Conservation (phyloP, 1,284 basidiomycete species). For the Pholiota adiposa region DNA sequence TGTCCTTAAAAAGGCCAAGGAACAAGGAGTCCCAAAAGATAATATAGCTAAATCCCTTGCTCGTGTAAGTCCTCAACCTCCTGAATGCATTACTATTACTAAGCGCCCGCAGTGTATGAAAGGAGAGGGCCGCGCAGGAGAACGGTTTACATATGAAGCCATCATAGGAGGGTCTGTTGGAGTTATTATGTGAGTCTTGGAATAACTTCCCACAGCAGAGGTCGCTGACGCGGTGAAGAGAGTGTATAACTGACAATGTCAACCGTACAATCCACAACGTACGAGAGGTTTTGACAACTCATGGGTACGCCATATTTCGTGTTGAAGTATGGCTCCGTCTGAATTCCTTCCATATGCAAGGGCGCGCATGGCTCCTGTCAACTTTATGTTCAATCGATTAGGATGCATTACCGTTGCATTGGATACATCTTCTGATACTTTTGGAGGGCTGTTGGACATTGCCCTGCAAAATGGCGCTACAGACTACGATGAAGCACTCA, state of each 20-base stretch:
- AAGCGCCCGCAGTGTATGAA: slow-evolving; percentile 49
- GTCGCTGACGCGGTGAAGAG: slow-evolving; percentile 47
- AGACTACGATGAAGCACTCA: slow-evolving; percentile 51
- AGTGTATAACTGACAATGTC: slow-evolving; percentile 77
- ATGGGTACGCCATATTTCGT: slow-evolving; percentile 49
- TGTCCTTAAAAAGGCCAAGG: slow-evolving; percentile 64
- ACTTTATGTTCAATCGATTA: slow-evolving; percentile 77
- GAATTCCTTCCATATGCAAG: slow-evolving; percentile 40
- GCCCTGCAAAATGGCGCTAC: slow-evolving; percentile 56
- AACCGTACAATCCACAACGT: slow-evolving; percentile 72
- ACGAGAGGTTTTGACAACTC: slow-evolving; percentile 59
- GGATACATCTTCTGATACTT: slow-evolving; percentile 43
- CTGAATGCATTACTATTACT: neutral
- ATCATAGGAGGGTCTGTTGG: slow-evolving; percentile 72
- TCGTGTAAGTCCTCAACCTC: slow-evolving; percentile 47
- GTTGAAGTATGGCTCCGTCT: neutral
- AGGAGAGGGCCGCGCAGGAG: slow-evolving; percentile 53
- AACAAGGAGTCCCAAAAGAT: slow-evolving; percentile 75
- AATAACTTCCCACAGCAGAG: neutral
- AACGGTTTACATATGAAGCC: slow-evolving; percentile 71
- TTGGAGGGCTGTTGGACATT: slow-evolving; percentile 54
- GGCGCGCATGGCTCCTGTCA: slow-evolving; percentile 72
- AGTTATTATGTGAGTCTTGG: slow-evolving; percentile 68
- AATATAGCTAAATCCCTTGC: slow-evolving; percentile 76
- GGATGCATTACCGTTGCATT: slow-evolving; percentile 66